Conservation (phyloP, 257 asterid genomes). For the Striga asiatica region DNA sequence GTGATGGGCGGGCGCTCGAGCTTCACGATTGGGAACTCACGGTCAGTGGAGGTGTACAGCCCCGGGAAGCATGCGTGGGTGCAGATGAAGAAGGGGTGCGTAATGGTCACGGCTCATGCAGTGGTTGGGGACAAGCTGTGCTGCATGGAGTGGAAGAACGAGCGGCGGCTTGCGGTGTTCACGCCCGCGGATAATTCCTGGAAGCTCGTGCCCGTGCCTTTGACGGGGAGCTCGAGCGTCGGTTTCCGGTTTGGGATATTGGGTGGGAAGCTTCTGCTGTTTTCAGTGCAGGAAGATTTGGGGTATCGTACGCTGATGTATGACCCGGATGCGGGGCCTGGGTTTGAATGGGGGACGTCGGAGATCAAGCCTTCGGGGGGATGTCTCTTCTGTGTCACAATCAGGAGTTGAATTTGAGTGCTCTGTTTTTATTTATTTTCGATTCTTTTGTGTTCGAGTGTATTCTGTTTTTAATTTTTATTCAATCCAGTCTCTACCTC, state of each 20-base stretch:
- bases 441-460: no score
- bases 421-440: conserved; percentile 9
- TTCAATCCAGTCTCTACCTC: no score
- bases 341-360: conserved; percentile 47
- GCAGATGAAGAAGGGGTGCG: conserved; percentile 63
- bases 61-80: conserved; percentile 41
- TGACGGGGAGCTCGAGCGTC: conserved; percentile 42
- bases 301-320: conserved; percentile 33
- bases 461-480: no score
- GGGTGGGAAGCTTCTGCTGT: conserved; percentile 51
- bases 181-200: conserved; percentile 40
- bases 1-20: conserved; percentile 70
- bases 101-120: conserved; percentile 64
- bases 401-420: no score
- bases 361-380: conserved; percentile 42
- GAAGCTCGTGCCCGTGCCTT: conserved; percentile 47
- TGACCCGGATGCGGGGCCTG: conserved; percentile 49
- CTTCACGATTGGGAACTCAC: conserved; percentile 62
- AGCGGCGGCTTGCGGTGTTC: conserved; percentile 44
- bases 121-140: conserved; percentile 48
- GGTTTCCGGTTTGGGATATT: conserved; percentile 45
- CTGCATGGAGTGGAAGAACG: conserved; percentile 69
- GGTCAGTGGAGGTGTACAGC: conserved; percentile 44
- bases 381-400: conserved; percentile 46
- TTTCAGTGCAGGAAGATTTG: conserved; percentile 35